Conservation (phyloP, 495 filamentous ascomycete species). For the Tuber microsphaerosporum region DNA sequence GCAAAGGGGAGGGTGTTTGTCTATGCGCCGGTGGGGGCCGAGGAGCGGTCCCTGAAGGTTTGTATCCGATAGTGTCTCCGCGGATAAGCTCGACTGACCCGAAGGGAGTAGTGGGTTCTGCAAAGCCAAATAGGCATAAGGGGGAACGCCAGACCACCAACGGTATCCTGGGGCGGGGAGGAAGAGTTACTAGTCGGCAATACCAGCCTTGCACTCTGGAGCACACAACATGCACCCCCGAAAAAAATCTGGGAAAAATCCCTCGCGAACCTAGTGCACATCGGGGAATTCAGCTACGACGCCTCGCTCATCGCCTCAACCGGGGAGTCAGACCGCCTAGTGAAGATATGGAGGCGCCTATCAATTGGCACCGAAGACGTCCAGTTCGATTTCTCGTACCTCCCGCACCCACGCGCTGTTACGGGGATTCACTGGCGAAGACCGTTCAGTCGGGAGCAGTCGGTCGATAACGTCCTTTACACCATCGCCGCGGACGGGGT, state of each 20-base stretch:
- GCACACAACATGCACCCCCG: conserved; percentile 47
- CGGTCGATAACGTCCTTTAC: conserved; percentile 82
- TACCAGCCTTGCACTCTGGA: conserved; percentile 64
- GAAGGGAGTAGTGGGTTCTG: conserved; percentile 50
- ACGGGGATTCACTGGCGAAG: conserved; percentile 79
- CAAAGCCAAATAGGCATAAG: conserved; percentile 42
- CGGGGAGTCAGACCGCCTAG: conserved; percentile 68
- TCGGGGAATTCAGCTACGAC: conserved; percentile 77
- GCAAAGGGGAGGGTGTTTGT: conserved; percentile 60
- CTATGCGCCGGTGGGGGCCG: conserved; percentile 68
- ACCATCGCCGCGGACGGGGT: conserved; percentile 81
- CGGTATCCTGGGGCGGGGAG: conserved; percentile 76
- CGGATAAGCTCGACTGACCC: conserved; percentile 19
- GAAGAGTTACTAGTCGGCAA: conserved; percentile 77
- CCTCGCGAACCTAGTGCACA: conserved; percentile 65
- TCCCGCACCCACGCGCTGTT: conserved; percentile 71
- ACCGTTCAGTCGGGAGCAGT: conserved; percentile 67
- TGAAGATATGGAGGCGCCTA: conserved; percentile 87
- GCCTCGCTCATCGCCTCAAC: conserved; percentile 76
- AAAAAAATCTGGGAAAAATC: conserved; percentile 61
- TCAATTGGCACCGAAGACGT: conserved; percentile 78
- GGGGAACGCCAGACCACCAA: conserved; percentile 31
- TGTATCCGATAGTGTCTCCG: conserved; percentile 7
- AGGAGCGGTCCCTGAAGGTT: conserved; percentile 64
- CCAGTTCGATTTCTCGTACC: conserved; percentile 83